Conservation (phyloP, 495 filamentous ascomycete genomes). For the Corynascus novoguineensis region DNA sequence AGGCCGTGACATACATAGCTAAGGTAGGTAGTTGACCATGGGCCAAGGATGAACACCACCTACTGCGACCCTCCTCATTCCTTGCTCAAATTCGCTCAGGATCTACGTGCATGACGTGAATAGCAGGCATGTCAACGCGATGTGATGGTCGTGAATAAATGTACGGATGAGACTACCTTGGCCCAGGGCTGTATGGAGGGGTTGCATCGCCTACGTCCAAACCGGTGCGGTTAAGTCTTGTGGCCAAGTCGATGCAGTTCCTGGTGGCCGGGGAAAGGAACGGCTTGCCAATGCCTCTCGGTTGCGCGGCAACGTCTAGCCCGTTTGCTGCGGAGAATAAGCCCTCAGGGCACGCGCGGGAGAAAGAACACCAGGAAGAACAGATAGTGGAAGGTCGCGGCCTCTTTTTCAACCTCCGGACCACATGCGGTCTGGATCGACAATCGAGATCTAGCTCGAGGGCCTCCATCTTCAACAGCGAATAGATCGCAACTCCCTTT, state of each 20-base stretch:
- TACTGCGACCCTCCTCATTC: neutral
- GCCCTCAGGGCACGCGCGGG: no score
- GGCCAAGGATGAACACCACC: neutral
- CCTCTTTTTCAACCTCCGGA: no score
- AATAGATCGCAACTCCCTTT: no score
- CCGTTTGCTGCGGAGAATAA: neutral
- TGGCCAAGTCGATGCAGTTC: conserved; percentile 17
- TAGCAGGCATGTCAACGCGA: neutral
- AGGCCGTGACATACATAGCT: conserved; percentile 7
- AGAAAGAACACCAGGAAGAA: no score
- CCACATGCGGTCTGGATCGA: no score
- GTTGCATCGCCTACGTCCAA: conserved; percentile 6
- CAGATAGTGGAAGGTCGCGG: no score
- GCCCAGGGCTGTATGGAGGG: neutral
- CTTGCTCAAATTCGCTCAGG: neutral
- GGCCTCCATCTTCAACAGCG: no score
- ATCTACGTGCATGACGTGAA: conserved; percentile 1
- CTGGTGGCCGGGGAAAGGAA: neutral
- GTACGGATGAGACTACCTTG: neutral
- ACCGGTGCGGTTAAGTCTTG: neutral
- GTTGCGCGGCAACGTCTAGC: neutral
- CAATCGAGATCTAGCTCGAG: no score
- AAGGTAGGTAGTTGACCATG: no score
- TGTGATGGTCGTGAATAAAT: neutral
- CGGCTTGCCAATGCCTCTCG: neutral